Percentiles rank a stretch among this genome's conserved stretches.
phyloP scores from a whole-genome alignment of 371 early-diverging fungal genomes.

The Lichtheimia corymbifera region DNA sequence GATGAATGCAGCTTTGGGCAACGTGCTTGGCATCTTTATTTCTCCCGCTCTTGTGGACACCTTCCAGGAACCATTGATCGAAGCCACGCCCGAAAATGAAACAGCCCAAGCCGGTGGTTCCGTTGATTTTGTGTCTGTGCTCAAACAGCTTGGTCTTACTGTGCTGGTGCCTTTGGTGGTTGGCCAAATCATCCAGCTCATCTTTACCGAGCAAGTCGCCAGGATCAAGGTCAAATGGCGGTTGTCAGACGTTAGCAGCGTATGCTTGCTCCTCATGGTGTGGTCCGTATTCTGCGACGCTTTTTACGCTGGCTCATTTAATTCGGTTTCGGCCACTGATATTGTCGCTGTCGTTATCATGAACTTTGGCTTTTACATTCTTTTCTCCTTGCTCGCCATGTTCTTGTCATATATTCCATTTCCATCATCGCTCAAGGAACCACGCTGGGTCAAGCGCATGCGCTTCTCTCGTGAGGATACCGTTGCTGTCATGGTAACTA shows the following conservation, averaged over 20 bases:
- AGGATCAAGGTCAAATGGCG: constrained; percentile 46
- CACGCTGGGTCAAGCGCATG: constrained; percentile 27
- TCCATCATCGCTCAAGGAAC: constrained; percentile 19
- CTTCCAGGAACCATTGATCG: constrained; percentile 32
- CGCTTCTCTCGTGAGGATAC: constrained; percentile 48
- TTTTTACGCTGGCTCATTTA: constrained; percentile 47
- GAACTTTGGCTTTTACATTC: constrained; percentile 40
- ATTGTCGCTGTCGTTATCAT: constrained; percentile 54
- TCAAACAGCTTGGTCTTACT: constrained; percentile 58
- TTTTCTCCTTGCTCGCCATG: constrained; percentile 38
- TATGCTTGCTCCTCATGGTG: constrained; percentile 60
- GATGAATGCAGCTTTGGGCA: constrained; percentile 70
- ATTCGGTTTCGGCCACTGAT: constrained; percentile 45
- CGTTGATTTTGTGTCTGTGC: constrained; percentile 49
- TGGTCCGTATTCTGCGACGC: constrained; percentile 74
- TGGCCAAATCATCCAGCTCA: constrained; percentile 59
- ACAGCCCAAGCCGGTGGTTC: constrained; percentile 35
- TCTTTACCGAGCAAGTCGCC: constrained; percentile 49
- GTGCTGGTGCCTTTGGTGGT: constrained; percentile 60
- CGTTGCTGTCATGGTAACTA: constrained; percentile 49
- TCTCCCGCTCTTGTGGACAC: constrained; percentile 59
- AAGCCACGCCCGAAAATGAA: constrained; percentile 36
- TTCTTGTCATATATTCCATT: constrained; percentile 34
- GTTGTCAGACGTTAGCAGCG: constrained; percentile 54
- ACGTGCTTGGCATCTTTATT: constrained; percentile 65